Evolutionary conservation across 768 basidiomycete genomes (phyloP), one percentile per base, ranked within the genome.

Genomic region (Russula griseocarnosa): DNA sequence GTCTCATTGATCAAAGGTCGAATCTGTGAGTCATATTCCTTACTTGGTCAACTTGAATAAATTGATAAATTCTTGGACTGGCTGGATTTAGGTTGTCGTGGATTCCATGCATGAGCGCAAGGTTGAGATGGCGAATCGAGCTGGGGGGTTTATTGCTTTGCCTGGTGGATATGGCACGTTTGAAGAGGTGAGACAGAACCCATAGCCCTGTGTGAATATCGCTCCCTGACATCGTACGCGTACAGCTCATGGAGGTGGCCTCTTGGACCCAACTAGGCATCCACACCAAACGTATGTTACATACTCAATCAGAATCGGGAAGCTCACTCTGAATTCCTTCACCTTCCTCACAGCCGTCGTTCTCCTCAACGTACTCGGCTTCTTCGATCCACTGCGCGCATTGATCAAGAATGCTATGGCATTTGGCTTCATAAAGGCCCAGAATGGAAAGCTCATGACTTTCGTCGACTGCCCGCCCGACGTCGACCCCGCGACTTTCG

Each of bases 141-240:
- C 83, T 0, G 80, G 82, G 20, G 94, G 86, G 0, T 99, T 99
- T 70, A 77, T 98, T 53, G 92, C 86, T 13, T 77, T 99, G 22
- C 95, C 96, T 1, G 96, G 96, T 22, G 96, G 96, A 0, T 97
- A 86, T 71, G 96, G 96, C 11, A 98, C 95, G 0, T 92, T 93
- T 67, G 97, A 99, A 76, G 96, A 98, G 82, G 90, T 87, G 34
- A 64, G 73, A 9, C 22, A 20, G 60, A n/a, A 22, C n/a, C 38
- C 24, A 1, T 6, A 13, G 3, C 24, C 28, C n/a, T 13, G 3
- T 26, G 51, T 40, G n/a, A 13, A 18, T 5, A 34, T 54, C 32
- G 26, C 44, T 8, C 24, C 52, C 34, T 9, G 42, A 34, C 6
- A 22, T 32, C 20, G 18, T 34, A 22, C 50, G 22, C 49, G 11